Conservation (phyloP, 345 rosid genomes). For the Eucalyptus cloeziana region DNA sequence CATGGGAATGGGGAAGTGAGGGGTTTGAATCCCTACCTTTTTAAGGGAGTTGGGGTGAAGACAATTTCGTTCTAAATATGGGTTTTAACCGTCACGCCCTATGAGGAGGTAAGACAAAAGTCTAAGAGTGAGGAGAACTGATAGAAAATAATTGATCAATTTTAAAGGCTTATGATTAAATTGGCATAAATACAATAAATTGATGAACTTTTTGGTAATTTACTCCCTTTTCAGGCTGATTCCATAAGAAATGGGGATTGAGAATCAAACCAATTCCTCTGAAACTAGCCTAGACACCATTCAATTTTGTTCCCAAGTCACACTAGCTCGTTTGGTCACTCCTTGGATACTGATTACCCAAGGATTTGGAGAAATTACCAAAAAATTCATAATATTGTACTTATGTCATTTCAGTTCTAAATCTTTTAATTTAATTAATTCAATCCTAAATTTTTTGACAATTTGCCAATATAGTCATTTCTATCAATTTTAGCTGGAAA, state of each 20-base stretch:
- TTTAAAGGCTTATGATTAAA: no score
- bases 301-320: not conserved
- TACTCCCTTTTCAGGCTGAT: not conserved
- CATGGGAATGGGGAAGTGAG: no score
- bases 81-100: accelerated
- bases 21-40: no score
- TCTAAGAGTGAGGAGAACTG: accelerated
- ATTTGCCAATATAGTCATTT: not conserved
- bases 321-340: not conserved
- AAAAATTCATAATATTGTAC: not conserved
- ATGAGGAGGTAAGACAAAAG: no score
- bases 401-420: no score
- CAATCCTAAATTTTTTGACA: no score
- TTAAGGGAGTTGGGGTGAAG: no score
- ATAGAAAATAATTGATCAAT: no score
- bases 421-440: no score
- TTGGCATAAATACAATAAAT: accelerated
- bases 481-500: not conserved
- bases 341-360: not conserved
- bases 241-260: not conserved
- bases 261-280: not conserved
- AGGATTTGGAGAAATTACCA: not conserved
- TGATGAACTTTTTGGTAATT: no score
- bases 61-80: no score
- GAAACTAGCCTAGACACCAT: not conserved